Evolutionary conservation across 164 flowering plant genomes (phyloP).

Genomic region (Litsea cubeba): DNA sequence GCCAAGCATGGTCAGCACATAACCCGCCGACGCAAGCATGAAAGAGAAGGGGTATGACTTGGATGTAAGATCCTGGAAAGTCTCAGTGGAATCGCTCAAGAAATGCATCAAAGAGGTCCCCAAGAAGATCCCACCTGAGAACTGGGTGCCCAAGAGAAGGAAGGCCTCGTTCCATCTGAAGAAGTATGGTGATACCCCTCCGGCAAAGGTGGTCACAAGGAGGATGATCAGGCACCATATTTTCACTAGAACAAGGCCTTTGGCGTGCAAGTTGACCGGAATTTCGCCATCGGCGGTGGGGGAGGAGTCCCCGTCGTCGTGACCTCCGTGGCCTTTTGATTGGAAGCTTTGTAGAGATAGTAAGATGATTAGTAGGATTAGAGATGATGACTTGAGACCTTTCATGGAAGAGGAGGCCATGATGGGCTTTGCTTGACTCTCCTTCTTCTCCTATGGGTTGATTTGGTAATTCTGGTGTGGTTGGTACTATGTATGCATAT

Average conservation of each 20-base stretch:
- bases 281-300: neutral
- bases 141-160: conserved; percentile 73
- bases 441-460: neutral
- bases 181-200: conserved; percentile 79
- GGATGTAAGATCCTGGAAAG: conserved; percentile 42
- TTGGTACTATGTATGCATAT: neutral
- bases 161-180: conserved; percentile 74
- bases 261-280: conserved; percentile 28
- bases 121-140: conserved; percentile 81
- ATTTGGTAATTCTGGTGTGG: no score
- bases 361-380: conserved; percentile 15
- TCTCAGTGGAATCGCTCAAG: conserved; percentile 56
- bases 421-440: neutral
- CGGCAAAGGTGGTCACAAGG: conserved; percentile 56
- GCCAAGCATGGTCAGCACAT: conserved; percentile 70
- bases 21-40: conserved; percentile 74
- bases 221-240: conserved; percentile 67
- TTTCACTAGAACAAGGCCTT: conserved; percentile 51
- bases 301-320: conserved; percentile 1
- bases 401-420: conserved; percentile 26
- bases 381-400: conserved; percentile 25
- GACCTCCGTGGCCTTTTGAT: conserved; percentile 37
- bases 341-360: conserved; percentile 24
- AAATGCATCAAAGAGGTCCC: conserved; percentile 83
- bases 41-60: conserved; percentile 64